phyloP scores from a whole-genome alignment of 2,329 filamentous ascomycete species.

The Pezicula neosporulosa region DNA sequence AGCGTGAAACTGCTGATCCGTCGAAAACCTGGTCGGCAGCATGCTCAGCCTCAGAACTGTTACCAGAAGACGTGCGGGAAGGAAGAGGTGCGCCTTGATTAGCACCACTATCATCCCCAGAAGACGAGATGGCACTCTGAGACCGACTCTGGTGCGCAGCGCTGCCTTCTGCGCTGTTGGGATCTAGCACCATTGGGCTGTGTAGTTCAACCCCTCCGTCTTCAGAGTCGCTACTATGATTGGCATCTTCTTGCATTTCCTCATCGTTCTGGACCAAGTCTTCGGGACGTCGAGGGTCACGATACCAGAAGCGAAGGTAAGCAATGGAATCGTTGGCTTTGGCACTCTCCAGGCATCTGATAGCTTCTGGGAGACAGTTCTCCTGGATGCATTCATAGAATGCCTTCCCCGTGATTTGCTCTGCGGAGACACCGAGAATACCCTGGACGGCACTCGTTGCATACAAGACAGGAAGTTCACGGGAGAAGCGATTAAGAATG shows the following conservation, averaged over 20 bases:
- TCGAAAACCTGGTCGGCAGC: constrained; percentile 42
- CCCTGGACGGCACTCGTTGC: constrained; percentile 72
- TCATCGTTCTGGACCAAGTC: constrained; percentile 39
- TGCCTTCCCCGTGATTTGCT: constrained; percentile 69
- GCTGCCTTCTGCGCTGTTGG: constrained; percentile 5
- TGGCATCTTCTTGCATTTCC: constrained; percentile 36
- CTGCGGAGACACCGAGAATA: constrained; percentile 70
- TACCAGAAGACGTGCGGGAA: constrained; percentile 38
- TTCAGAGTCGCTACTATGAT: constrained; percentile 36
- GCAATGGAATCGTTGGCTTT: constrained; percentile 91
- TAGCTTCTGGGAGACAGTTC: constrained; percentile 71
- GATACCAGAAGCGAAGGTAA: constrained; percentile 81
- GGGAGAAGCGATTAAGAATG: constrained; percentile 82
- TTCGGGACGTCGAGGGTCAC: constrained; percentile 63
- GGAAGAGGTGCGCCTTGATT: too few relatives aligned
- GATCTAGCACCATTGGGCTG: constrained; percentile 37
- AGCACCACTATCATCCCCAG: constrained; percentile 3
- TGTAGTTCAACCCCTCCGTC: constrained; percentile 45
- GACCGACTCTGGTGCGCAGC: background rate
- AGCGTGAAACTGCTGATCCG: constrained; percentile 19
- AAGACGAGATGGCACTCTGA: background rate
- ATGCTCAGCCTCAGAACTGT: constrained; percentile 36
- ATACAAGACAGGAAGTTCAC: constrained; percentile 82
- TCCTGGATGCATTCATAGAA: constrained; percentile 87
- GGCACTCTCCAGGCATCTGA: constrained; percentile 76